phyloP scores from a whole-genome alignment of 768 basidiomycete species.

The Lactifluus echinatus region DNA sequence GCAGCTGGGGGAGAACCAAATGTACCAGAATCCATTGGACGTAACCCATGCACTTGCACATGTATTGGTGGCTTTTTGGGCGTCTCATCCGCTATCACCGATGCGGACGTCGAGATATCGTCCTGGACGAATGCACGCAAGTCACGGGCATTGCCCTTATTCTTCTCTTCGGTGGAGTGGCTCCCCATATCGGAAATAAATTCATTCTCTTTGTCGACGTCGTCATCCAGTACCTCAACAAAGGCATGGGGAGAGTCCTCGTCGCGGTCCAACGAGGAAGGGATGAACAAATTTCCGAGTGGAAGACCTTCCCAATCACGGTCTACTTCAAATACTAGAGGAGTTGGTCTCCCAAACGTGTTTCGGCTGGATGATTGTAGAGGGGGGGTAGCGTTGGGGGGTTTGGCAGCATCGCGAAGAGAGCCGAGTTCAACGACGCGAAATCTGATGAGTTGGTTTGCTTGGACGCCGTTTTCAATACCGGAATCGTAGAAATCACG shows the following conservation, averaged over 20 bases:
- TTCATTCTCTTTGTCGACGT: constrained; percentile 22
- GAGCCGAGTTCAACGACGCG: constrained; percentile 48
- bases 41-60: constrained; percentile 33
- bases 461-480: constrained; percentile 11
- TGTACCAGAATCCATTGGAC: constrained; percentile 15
- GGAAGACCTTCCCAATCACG: constrained; percentile 60
- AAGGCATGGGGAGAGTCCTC: constrained; percentile 50
- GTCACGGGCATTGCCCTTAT: constrained; percentile 28
- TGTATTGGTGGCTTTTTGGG: constrained; percentile 55
- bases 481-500: constrained; percentile 51
- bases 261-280: constrained; percentile 24
- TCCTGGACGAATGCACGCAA: constrained; percentile 26
- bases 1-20: constrained; percentile 14
- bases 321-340: constrained; percentile 40
- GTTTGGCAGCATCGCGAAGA: constrained; percentile 27
- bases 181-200: background rate
- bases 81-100: constrained; percentile 32
- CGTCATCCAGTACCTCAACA: constrained; percentile 47
- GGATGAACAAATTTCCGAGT: constrained; percentile 33
- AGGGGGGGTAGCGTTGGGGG: constrained; percentile 28
- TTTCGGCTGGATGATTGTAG: constrained; percentile 40
- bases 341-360: constrained; percentile 46
- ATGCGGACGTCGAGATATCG: constrained; percentile 34
- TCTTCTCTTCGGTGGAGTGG: constrained; percentile 42
- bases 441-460: constrained; percentile 42